phyloP scores from a whole-genome alignment of 192 early-diverging fungal species.

The Piromyces finnis region DNA sequence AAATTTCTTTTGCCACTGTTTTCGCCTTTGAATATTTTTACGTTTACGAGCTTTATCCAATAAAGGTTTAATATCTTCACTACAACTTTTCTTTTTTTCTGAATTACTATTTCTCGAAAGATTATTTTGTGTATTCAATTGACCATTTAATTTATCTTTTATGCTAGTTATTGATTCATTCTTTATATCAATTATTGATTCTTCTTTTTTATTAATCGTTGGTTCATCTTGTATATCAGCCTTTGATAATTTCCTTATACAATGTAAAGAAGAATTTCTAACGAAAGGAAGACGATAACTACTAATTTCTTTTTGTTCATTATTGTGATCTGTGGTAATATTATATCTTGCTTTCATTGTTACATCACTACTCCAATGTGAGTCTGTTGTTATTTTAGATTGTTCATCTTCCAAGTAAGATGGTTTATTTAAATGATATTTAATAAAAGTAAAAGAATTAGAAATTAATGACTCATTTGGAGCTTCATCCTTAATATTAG shows the following conservation, averaged over 20 bases:
- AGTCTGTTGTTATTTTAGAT: neutral
- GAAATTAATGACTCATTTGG: neutral
- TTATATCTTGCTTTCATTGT: neutral
- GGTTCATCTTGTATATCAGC: too few species aligned
- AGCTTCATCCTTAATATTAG: neutral
- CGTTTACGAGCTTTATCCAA: neutral
- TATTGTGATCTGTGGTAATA: neutral
- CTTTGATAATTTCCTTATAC: too few species aligned
- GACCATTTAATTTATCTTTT: neutral
- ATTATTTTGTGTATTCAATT: too few species aligned
- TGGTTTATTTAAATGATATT: neutral
- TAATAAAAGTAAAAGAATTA: neutral
- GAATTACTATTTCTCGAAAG: too few species aligned
- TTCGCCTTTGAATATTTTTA: neutral
- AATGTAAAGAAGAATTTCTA: too few species aligned
- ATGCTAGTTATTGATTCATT: neutral
- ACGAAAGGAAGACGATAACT: too few species aligned
- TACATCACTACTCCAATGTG: neutral
- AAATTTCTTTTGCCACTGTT: neutral
- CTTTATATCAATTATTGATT: too few species aligned
- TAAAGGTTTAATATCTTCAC: neutral
- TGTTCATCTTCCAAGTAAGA: neutral
- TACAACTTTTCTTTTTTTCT: neutral
- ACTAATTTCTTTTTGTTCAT: too few species aligned
- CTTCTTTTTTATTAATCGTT: too few species aligned